Conservation (phyloP, 768 basidiomycete species). For the Podaxis sp. region DNA sequence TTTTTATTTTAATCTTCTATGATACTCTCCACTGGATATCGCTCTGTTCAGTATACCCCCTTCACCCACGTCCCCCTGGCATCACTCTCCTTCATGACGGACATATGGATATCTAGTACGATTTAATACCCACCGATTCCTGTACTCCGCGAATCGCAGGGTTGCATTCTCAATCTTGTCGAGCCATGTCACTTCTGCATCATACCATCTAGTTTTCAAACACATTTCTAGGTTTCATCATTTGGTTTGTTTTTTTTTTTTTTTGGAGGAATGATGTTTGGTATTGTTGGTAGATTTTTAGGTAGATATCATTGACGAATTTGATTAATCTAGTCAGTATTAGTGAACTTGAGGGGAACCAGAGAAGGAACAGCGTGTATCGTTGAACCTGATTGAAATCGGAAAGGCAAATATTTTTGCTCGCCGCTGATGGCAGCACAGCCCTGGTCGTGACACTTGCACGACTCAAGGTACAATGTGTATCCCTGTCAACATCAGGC, state of each 20-base stretch:
- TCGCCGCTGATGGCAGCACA: background rate
- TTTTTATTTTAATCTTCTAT: constrained; percentile 23
- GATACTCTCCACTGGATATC: constrained; percentile 26
- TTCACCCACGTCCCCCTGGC: constrained; percentile 23
- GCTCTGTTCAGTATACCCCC: constrained; percentile 38
- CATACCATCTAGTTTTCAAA: constrained; percentile 13
- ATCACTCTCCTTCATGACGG: constrained; percentile 27
- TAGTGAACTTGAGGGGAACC: background rate
- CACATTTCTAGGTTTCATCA: constrained; percentile 17
- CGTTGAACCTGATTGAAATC: background rate
- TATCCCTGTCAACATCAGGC: background rate
- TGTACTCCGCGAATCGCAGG: constrained; percentile 15
- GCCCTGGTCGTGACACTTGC: background rate
- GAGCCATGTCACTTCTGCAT: constrained; percentile 17
- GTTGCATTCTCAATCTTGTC: constrained; percentile 13
- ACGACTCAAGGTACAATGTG: background rate
- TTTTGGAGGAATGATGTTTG: constrained; percentile 5
- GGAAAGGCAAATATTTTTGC: background rate
- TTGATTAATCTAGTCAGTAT: constrained; percentile 2
- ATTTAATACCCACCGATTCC: constrained; percentile 32
- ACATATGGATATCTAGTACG: constrained; percentile 29
- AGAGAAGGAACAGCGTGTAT: background rate
- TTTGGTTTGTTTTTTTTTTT: constrained; percentile 7
- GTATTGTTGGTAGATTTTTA: constrained; percentile 13
- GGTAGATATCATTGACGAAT: constrained; percentile 10